These are phyloP conservation scores for Herpotrichia juniperi DNA, from an alignment of 2,329 filamentous ascomycete species.

Conservation along the genomic window DNA sequence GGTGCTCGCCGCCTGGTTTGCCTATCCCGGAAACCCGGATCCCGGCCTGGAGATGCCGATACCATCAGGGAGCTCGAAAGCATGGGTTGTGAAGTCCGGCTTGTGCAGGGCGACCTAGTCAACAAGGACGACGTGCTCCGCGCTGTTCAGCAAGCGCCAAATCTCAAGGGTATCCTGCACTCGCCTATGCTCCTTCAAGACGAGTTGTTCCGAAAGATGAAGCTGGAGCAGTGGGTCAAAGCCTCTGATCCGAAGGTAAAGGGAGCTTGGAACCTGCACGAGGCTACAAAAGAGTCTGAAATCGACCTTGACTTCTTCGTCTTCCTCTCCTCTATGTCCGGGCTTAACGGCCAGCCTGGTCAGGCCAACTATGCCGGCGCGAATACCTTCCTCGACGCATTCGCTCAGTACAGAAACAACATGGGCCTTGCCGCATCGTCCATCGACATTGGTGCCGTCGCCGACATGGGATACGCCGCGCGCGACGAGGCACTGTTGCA, in stretches of 20 bases:
- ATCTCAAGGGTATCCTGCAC: constrained; percentile 11
- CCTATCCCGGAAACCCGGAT: constrained; percentile 7
- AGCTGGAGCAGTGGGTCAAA: not conserved
- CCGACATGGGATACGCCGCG: constrained; percentile 5
- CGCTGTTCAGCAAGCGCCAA: not conserved
- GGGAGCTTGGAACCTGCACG: constrained; percentile 16
- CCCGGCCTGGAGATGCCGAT: not conserved
- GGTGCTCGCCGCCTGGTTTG: constrained; percentile 19
- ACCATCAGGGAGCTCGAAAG: constrained; percentile 8
- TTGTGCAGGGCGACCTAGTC: constrained; percentile 4
- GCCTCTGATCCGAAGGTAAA: constrained; percentile 6
- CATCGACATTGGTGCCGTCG: constrained; percentile 8
- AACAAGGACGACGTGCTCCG: not conserved
- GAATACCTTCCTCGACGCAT: constrained; percentile 34
- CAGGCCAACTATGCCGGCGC: constrained; percentile 54
- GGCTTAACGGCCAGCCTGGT: constrained; percentile 28
- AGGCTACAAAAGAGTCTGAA: not conserved
- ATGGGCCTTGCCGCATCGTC: constrained; percentile 42
- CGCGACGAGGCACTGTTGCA: not conserved
- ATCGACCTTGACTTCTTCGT: constrained; percentile 18
- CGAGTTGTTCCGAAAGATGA: constrained; percentile 4
- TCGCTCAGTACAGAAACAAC: constrained; percentile 11
- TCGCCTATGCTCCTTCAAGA: constrained; percentile 14
- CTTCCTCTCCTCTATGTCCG: constrained; percentile 25
- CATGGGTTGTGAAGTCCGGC: not conserved